Base-by-base conservation (phyloP, 805 yeast genomes). In the Ogataea populi-albae region DNA sequence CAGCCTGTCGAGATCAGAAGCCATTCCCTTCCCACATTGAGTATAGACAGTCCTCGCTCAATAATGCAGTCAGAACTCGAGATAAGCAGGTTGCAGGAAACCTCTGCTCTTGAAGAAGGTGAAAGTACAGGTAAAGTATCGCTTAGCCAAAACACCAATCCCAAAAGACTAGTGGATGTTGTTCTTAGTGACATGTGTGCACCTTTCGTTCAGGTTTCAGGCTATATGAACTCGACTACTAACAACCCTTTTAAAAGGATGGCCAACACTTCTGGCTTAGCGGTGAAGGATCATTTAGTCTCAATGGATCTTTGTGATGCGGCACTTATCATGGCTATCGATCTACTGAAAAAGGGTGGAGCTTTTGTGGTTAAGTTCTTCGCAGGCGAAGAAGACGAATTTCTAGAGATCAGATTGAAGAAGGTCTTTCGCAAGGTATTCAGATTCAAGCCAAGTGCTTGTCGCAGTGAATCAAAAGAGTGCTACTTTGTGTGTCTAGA, bases 251-350 rank as follows among this genome's bases (percentile, higher is more conserved):
- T 79, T 57, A 68, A 68, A 64, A 91, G 96, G 98, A 83, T 91
- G 85, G 85, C 87, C 31, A 91, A 91, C 55, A 86, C 97, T 4
- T 69, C 88, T 10, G 98, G 98, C 4, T 63, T 86, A 26, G 75
- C 80, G 7, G 78, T 83, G 26, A 75, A 77, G 45, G 98, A 91
- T 58, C 98, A 91, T 61, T 64, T 73, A 10, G 77, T 77, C 47
- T 87, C 96, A 42, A 82, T 93, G 86, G 89, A 89, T 54, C 65
- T 91, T 19, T 91, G 97, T 59, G 93, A 86, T 50, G 96, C 96
- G 0, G 96, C 95, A 0, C 59, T 93, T 34, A 69, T 86, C 5
- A 70, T 89, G 32, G 81, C 94, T 1, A 69, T 81, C 35, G 82
- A 79, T 42, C 61, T 85, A n/a, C 61, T 93, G 18, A 77, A 68